Evolutionary conservation across 805 yeast species (phyloP).

Genomic region (Maudiozyma barnettii): DNA sequence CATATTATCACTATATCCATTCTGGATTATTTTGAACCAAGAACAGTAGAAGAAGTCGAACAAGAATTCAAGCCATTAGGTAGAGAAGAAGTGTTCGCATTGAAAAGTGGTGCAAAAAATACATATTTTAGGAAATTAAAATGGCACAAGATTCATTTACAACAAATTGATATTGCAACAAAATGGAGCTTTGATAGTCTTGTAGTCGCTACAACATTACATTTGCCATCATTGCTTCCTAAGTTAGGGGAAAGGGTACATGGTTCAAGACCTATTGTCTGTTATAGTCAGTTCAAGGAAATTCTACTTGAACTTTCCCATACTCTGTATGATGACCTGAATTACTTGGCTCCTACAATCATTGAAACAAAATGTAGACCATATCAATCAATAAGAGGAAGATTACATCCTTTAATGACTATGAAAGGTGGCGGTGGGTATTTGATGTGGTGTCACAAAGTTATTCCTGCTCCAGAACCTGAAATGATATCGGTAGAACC

Average conservation of each 20-base stretch:
- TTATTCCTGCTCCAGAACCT: conserved; percentile 32
- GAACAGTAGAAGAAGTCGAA: conserved; percentile 35
- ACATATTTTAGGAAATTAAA: conserved; percentile 60
- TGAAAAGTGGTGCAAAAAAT: conserved; percentile 51
- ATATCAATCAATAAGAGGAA: conserved; percentile 88
- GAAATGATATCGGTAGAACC: neutral
- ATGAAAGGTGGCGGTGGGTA: conserved; percentile 90
- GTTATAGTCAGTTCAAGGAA: conserved; percentile 78
- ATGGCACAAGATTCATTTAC: conserved; percentile 33
- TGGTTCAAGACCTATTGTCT: conserved; percentile 81
- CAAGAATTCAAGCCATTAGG: conserved; percentile 32
- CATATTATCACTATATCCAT: conserved; percentile 65
- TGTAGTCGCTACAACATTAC: conserved; percentile 62
- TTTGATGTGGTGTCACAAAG: conserved; percentile 67
- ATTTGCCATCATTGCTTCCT: conserved; percentile 56
- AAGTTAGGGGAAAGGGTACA: conserved; percentile 53
- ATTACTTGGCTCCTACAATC: conserved; percentile 74
- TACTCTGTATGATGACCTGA: conserved; percentile 55
- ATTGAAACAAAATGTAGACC: conserved; percentile 74
- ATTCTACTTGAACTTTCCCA: conserved; percentile 57
- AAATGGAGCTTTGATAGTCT: conserved; percentile 63
- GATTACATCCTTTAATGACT: conserved; percentile 92
- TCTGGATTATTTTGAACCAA: conserved; percentile 78
- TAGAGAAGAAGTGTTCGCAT: conserved; percentile 42
- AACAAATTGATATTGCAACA: conserved; percentile 41